Conservation (phyloP, 2,329 filamentous ascomycete genomes). For the Hypoxylon sp. region DNA sequence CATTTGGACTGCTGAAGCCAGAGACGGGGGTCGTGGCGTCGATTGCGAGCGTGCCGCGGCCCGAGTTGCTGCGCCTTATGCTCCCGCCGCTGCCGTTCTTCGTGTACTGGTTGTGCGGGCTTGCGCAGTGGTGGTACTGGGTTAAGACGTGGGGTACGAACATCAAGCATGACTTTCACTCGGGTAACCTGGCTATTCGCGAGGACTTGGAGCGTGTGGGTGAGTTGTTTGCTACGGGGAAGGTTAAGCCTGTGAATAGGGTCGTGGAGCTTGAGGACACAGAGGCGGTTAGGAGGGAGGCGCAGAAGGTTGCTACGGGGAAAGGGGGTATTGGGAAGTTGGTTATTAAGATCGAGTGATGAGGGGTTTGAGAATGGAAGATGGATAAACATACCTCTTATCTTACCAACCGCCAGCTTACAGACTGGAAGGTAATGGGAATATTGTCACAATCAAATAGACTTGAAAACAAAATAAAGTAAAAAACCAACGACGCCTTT, state of each 20-base stretch:
- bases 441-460: background rate
- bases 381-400: background rate
- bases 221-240: constrained; percentile 59
- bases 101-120: constrained; percentile 55
- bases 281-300: constrained; percentile 59
- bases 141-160: constrained; percentile 62
- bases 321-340: constrained; percentile 62
- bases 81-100: constrained; percentile 57
- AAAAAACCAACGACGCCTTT: constrained; percentile 1
- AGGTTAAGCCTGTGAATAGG: constrained; percentile 61
- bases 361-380: constrained; percentile 17
- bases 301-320: constrained; percentile 57
- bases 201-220: constrained; percentile 61
- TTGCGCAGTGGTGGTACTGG: constrained; percentile 59
- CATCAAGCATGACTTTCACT: constrained; percentile 62
- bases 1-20: constrained; percentile 59
- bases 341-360: constrained; percentile 56
- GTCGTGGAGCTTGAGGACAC: constrained; percentile 61
- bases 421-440: background rate
- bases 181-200: constrained; percentile 58
- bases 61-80: constrained; percentile 50
- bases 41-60: constrained; percentile 58
- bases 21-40: constrained; percentile 59
- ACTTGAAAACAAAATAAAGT: background rate
- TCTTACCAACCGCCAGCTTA: background rate